Evolutionary conservation across 441 rosid species (phyloP), one percentile per base, ranked within the genome.

Genomic region (Erysimum cheiri): DNA sequence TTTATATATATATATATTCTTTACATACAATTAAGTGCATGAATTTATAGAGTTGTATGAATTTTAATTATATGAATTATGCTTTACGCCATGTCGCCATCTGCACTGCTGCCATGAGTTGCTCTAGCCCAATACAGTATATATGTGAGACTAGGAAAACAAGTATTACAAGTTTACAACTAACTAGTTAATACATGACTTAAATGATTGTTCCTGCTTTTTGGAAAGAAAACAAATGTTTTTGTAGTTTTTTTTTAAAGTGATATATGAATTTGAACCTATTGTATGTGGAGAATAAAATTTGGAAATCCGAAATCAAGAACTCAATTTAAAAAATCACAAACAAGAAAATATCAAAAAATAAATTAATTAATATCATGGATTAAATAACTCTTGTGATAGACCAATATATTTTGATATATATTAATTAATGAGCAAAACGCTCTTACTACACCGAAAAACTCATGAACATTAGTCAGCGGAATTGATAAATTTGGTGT

Each of bases 21-120:
- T 60, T 55, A 63, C 49, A 54, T 13, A 73, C 66, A 43, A 52
- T 64, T 58, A 65, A 60, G 61, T 41, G 56, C 72, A 52, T 67
- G 46, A 5, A 43, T 60, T 73, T 59, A 67, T 35, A 67, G 48
- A 73, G 8, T 32, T 66, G 60, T 66, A 49, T 73, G 67, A 32
- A 59, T 50, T 73, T 46, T 40, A 66, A n/a, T n/a, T n/a, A n/a
- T 48, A 57, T 50, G 37, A 29, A 37, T 32, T 50, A 66, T 52
- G 8, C 60, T 37, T 29, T 15, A 53, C 56, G 8, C 4, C 62
- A 39, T 46, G 22, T 11, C 56, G 8, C 4, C 62, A 39, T 46
- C 32, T 11, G 13, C 15, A 19, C 14, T 55, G 49, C 44, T 33
- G 37, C 48, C 57, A 59, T 28, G 24, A 46, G 35, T 36, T 47